These are phyloP conservation scores for Chlorella variabilis DNA, from an alignment of 163 green algal species.

Conservation along the genomic window DNA sequence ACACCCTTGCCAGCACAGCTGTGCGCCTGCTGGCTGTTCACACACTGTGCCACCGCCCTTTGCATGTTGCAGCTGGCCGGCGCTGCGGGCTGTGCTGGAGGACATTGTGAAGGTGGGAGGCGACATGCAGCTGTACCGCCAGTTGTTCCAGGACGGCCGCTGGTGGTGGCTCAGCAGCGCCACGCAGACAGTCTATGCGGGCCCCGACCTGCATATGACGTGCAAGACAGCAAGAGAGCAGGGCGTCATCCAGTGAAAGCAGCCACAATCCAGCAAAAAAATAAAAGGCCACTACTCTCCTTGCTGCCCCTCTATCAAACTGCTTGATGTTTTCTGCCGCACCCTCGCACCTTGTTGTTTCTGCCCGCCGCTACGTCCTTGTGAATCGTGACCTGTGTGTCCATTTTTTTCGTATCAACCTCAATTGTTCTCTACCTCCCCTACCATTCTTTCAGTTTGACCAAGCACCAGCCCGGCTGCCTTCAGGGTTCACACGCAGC, in stretches of 20 bases:
- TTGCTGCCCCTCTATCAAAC: too few relatives aligned
- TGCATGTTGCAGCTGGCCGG: not conserved
- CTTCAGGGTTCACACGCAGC: too few relatives aligned
- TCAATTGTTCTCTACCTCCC: too few relatives aligned
- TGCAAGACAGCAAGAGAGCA: not conserved
- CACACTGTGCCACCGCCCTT: not conserved
- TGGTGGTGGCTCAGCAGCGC: constrained; percentile 24
- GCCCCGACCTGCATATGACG: not conserved
- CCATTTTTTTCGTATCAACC: too few relatives aligned
- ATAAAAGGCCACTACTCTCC: too few relatives aligned
- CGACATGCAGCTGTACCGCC: not conserved
- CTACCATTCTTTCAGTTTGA: too few relatives aligned
- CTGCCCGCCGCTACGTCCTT: too few relatives aligned
- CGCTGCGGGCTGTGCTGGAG: not conserved
- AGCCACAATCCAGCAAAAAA: too few relatives aligned
- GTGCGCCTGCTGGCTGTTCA: not conserved
- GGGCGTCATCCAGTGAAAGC: not conserved
- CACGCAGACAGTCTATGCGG: not conserved
- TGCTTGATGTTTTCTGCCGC: too few relatives aligned
- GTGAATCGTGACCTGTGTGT: too few relatives aligned
- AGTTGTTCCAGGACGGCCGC: not conserved
- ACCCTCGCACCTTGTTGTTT: too few relatives aligned
- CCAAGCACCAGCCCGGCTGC: too few relatives aligned
- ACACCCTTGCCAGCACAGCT: not conserved
- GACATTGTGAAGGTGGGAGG: not conserved